Percentiles rank a stretch among this genome's conserved stretches.
Evolutionary conservation across 305 asterid genomes (phyloP).

Genomic region (Fraxinus sp.): DNA sequence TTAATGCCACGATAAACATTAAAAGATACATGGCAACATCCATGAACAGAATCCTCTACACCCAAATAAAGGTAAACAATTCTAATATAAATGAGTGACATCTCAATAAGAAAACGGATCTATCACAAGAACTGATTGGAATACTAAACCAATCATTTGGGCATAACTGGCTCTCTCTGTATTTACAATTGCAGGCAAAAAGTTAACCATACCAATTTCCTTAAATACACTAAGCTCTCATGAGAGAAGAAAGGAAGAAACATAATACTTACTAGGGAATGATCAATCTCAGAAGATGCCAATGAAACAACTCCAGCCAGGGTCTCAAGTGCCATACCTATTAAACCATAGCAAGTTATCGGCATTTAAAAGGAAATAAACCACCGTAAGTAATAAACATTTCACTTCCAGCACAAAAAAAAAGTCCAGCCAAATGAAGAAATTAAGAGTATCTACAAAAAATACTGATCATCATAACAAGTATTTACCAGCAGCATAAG

Average conservation of each 20-base stretch:
- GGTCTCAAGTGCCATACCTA: slow-evolving; percentile 53
- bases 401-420: neutral
- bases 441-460: neutral
- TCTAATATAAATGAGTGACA: slow-evolving; percentile 1
- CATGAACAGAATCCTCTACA: slow-evolving; percentile 9
- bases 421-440: neutral
- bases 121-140: neutral
- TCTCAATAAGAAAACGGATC: neutral
- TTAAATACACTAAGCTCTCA: neutral
- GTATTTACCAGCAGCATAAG: slow-evolving; percentile 44
- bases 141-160: neutral
- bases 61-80: slow-evolving; percentile 13
- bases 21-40: slow-evolving; percentile 8
- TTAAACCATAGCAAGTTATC: neutral
- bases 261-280: slow-evolving; percentile 42
- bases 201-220: neutral
- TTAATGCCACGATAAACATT: neutral
- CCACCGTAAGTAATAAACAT: neutral
- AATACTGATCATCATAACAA: neutral
- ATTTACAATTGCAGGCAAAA: slow-evolving; percentile 1
- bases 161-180: neutral
- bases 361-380: neutral
- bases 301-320: slow-evolving; percentile 49
- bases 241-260: neutral
- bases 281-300: slow-evolving; percentile 42